These are phyloP conservation scores for Nicotiana tomentosiformis DNA, from an alignment of 257 asterid species.

Conservation along the genomic window DNA sequence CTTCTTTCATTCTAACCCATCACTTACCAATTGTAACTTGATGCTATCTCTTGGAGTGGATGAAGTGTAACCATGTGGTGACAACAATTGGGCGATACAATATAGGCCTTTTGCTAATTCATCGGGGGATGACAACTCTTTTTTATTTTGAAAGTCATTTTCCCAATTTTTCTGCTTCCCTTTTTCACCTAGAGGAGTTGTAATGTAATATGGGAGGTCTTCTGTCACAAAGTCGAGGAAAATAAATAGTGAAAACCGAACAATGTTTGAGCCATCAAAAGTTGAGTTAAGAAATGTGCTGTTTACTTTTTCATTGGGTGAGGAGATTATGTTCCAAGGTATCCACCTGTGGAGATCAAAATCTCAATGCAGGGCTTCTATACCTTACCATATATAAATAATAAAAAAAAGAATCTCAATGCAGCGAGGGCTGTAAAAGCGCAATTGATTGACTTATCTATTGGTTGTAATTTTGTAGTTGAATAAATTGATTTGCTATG, in stretches of 20 bases:
- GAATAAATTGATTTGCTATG: not conserved
- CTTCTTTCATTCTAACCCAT: no score
- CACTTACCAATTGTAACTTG: no score
- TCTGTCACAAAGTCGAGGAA: not conserved
- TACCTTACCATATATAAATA: no score
- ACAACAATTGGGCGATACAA: no score
- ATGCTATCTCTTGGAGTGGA: no score
- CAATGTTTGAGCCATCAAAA: not conserved
- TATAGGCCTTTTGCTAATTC: no score
- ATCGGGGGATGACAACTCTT: no score
- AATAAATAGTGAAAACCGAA: not conserved
- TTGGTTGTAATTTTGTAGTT: not conserved
- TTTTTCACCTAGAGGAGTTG: not conserved
- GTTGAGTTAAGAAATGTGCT: not conserved
- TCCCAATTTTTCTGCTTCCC: not conserved
- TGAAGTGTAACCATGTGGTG: no score
- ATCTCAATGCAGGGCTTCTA: not conserved
- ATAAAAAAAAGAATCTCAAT: not conserved
- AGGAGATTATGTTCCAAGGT: not conserved
- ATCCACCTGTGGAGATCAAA: not conserved
- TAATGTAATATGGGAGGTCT: not conserved
- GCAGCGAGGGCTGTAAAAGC: not conserved
- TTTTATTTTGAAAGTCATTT: no score
- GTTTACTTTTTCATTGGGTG: not conserved
- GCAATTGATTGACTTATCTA: not conserved